Percentiles rank a stretch among this genome's conserved stretches.
These are phyloP conservation scores for Pyrenula aspistea DNA, from an alignment of 495 filamentous ascomycete genomes.

Conservation along the genomic window DNA sequence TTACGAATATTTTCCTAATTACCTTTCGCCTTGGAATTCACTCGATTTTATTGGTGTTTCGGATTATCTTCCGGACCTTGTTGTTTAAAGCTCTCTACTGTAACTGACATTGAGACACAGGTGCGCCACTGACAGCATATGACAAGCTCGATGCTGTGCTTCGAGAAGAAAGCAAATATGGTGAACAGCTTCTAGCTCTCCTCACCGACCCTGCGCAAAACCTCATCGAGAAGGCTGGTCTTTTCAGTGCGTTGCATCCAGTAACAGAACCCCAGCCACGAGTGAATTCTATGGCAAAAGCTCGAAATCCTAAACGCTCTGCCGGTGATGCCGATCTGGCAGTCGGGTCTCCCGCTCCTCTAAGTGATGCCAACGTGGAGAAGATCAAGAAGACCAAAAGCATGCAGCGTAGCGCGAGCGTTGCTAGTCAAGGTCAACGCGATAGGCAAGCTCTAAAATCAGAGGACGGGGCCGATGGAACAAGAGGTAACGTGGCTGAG, in stretches of 20 bases:
- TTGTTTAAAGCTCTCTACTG: no score
- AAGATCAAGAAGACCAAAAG: slow-evolving; percentile 30
- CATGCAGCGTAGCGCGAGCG: slow-evolving; percentile 42
- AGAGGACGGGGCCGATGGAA: slow-evolving; percentile 41
- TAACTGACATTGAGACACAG: neutral
- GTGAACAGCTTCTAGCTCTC: neutral
- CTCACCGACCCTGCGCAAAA: slow-evolving; percentile 5
- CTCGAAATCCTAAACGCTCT: slow-evolving; percentile 27
- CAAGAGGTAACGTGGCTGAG: slow-evolving; percentile 36
- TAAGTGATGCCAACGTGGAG: slow-evolving; percentile 30
- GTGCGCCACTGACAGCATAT: neutral
- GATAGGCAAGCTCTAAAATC: slow-evolving; percentile 34
- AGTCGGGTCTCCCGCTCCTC: slow-evolving; percentile 58
- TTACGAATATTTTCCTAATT: no score
- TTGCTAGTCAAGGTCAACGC: slow-evolving; percentile 32
- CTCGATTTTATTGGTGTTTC: no score
- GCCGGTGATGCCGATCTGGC: slow-evolving; percentile 13
- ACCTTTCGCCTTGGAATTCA: no score
- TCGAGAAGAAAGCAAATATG: neutral
- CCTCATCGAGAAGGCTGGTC: slow-evolving; percentile 44
- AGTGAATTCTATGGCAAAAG: slow-evolving; percentile 30
- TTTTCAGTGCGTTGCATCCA: slow-evolving; percentile 47
- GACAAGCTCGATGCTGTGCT: neutral
- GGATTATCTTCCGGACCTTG: no score
- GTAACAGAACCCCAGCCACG: slow-evolving; percentile 47